These are phyloP conservation scores for Sechiopsis laciniata DNA, from an alignment of 306 rosid species.

Conservation along the genomic window DNA sequence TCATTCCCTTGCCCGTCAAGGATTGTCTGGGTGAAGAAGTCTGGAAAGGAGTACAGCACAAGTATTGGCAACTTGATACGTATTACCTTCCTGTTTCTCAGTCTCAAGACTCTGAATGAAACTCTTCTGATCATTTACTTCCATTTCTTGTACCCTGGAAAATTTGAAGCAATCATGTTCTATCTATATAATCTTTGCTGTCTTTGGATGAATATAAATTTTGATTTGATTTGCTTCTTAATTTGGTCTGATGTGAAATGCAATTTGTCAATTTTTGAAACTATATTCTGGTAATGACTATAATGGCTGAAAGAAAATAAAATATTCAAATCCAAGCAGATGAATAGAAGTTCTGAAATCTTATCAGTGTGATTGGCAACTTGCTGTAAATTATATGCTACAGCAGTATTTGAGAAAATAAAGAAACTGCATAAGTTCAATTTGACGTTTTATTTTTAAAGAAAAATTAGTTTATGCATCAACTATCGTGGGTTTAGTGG, in stretches of 20 bases:
- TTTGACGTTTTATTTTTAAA: no score
- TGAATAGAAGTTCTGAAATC: no score
- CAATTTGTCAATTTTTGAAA: no score
- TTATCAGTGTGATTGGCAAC: no score
- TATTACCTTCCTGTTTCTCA: constrained; percentile 91
- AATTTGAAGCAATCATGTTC: background rate
- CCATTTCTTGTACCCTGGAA: constrained; percentile 10
- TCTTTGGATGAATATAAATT: background rate
- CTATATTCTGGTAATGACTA: no score
- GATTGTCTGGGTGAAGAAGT: constrained; percentile 75
- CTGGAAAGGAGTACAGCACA: constrained; percentile 94
- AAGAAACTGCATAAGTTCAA: no score
- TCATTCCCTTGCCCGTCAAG: constrained; percentile 85
- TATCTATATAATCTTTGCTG: background rate
- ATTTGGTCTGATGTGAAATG: background rate
- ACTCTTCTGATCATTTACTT: background rate
- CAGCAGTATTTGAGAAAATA: no score
- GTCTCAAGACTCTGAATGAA: constrained; percentile 50
- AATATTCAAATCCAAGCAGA: no score
- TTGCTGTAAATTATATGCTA: no score
- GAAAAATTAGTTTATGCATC: no score
- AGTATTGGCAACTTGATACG: constrained; percentile 94
- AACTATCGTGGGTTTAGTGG: no score
- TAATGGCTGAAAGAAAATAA: no score
- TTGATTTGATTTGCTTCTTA: background rate